Base-by-base conservation (phyloP, 176 grass and related monocot genomes). In the Poa annua region DNA sequence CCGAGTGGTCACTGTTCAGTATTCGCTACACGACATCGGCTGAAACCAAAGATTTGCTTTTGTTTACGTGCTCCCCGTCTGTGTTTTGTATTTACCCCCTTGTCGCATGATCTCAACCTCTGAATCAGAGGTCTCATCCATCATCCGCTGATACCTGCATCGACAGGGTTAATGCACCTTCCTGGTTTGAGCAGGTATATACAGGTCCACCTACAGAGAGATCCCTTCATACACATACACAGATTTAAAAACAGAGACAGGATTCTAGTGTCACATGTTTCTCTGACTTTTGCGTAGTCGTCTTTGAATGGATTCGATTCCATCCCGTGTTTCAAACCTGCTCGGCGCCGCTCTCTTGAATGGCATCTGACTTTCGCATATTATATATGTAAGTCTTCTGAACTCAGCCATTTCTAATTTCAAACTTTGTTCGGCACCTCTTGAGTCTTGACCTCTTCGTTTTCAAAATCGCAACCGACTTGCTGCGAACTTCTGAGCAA, bases 261-360 rank as follows among this genome's bases (percentile, higher is more conserved):
- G 36, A 4, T 26, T 1, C 45, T 51, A 0, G 71, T 35, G 47
- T 61, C 54, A 62, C 14, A 7, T 16, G 35, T n/a, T 48, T 48
- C 47, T 42, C 74, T 32, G 67, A 45, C 66, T 72, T 12, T 16
- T 4, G 33, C 16, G 7, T 42, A 8, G 52, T 38, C 64, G 16
- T 66, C 64, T 66, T 38, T 66, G 33, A 66, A 66, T 38, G 7
- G 33, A 66, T 66, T 66, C 64, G 64, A 38, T 66, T 66, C 64
- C 33, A 66, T 35, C 33, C 36, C 0, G 33, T 4, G 16, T 66
- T 66, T 66, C 33, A 66, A 66, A 66, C 36, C 16, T 66, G 64
- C 8, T 4, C 32, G 0, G 15, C 63, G 32, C 14, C 60, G 25
- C 60, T 34, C 16, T 8, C 64, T 66, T 36, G 33, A 36, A 19